Base-by-base conservation (phyloP, 2,329 filamentous ascomycete genomes). In the Cladophialophora bantiana region DNA sequence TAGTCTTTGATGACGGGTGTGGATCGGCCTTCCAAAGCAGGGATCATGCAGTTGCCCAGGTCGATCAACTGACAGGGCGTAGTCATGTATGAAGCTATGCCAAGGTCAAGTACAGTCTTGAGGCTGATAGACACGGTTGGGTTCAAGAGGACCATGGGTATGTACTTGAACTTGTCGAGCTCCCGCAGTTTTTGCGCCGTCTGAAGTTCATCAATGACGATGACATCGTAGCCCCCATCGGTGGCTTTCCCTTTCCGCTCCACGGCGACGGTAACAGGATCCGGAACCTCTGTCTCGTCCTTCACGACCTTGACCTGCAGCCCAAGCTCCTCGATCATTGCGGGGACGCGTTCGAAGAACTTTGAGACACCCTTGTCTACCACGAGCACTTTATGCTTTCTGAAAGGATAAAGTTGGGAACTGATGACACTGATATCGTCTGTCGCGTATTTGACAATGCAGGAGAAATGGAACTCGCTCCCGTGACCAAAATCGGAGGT, bases 31-130 rank as follows among this genome's bases (percentile, higher is more conserved):
- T 98, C 95, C 31, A 99, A 84, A 2, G 95, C 95, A 6, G 95
- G 95, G 18, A 98, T 91, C 86, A 99, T 94, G 72, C 94, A 94
- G 75, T 98, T 98, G 67, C 93, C 94, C 66, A 99, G 83, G 78
- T 99, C 95, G 70, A 97, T 96, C 4, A 94, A 88, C 75, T 94
- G 87, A 80, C 95, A 98, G 7, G 95, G 95, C 15, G 93, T 97
- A 1, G 95, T 98, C 93, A 98, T 97, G 79, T 97, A 98, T 59
- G 94, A 97, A n/a, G 94, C 96, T 73, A 99, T 97, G 70, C 95
- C 94, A 70, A 98, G 86, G 77, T 98, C 95, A 67, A 98, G 83
- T 66, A 94, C 95, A 2, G 93, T 95, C 82, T 97, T 97, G 73
- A 99, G 85, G 78, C 89, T 96, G 72, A 98, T 93, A 68, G 94